Percentiles rank a stretch among this genome's conserved stretches.
phyloP scores from a whole-genome alignment of 257 asterid species.

The Rehmannia glutinosa region DNA sequence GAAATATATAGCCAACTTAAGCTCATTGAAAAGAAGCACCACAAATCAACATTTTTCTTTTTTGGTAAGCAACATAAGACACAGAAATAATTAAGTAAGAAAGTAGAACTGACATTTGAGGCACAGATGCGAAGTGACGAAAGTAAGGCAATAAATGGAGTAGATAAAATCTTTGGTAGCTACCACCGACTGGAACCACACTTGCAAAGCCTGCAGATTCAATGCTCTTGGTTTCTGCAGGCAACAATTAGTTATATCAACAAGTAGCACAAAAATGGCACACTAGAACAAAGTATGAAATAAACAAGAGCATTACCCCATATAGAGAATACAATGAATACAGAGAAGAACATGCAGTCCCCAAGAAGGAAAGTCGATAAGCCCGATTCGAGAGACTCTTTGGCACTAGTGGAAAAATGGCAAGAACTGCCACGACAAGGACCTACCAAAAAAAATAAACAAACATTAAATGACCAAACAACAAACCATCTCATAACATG shows the following conservation, averaged over 20 bases:
- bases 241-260: constrained; percentile 9
- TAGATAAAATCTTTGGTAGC: constrained; percentile 77
- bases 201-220: constrained; percentile 86
- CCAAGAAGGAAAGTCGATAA: constrained; percentile 64
- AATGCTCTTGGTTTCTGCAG: constrained; percentile 87
- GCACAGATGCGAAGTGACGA: constrained; percentile 60
- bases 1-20: constrained; percentile 15
- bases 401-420: constrained; percentile 64
- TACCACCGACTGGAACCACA: constrained; percentile 81
- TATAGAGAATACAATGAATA: constrained; percentile 62
- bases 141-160: constrained; percentile 72
- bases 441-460: constrained; percentile 44
- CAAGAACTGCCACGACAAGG: constrained; percentile 66
- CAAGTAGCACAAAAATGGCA: background rate
- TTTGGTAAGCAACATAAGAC: constrained; percentile 8
- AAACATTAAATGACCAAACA: background rate
- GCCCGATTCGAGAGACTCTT: constrained; percentile 62
- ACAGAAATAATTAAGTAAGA: background rate
- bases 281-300: background rate
- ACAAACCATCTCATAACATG: constrained; percentile 13
- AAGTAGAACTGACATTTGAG: constrained; percentile 62
- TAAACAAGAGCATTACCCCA: constrained; percentile 55
- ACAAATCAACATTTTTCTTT: background rate
- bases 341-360: constrained; percentile 64
- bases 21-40: background rate